Evolutionary conservation across 495 filamentous ascomycete species (phyloP), one percentile per base, ranked within the genome.

Genomic region (Aspergillus wentii): DNA sequence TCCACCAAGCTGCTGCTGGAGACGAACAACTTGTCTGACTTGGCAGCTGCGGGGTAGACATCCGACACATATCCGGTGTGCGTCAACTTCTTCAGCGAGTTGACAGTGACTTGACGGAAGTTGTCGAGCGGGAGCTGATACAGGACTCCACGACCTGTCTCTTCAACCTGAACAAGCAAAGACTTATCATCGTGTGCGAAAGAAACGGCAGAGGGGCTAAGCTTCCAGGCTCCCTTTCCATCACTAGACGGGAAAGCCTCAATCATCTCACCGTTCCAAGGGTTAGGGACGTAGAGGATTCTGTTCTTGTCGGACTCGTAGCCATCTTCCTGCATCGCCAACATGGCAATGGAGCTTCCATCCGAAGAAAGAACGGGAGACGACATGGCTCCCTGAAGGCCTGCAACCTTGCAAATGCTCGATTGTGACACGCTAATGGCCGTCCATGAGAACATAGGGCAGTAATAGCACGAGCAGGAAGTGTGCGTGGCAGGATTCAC

Each of bases 291-390:
- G 10, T 94, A 62, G 35, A 96, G 59, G 3, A 95, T 72, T 3
- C 85, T 72, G 32, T 89, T 85, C 59, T 87, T 86, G 65, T 96
- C 91, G 8, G 83, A 83, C 62, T 97, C 91, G 54, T 97, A 95
- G 16, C 88, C 87, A 47, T 83, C 78, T 43, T 79, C 67, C 17
- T 74, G 69, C 86, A 90, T 90, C 21, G 82, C 74, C 28, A 88
- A 76, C 44, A 95, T 88, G n/a, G 81, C 90, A 7, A 89, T 74
- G 31, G 72, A 73, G 33, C 69, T 74, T 1, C 86, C 88, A 49
- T 82, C 75, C 13, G 83, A 79, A 2, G 86, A 86, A 43, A 95
- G 84, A 4, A 80, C 75, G 1, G 91, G 91, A 5, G 71, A 77
- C 0, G 80, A 74, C 51, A 81, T 78, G 38, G 92, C 91, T 0